phyloP scores from a whole-genome alignment of 2,329 filamentous ascomycete species.

The Myotisia sp. region DNA sequence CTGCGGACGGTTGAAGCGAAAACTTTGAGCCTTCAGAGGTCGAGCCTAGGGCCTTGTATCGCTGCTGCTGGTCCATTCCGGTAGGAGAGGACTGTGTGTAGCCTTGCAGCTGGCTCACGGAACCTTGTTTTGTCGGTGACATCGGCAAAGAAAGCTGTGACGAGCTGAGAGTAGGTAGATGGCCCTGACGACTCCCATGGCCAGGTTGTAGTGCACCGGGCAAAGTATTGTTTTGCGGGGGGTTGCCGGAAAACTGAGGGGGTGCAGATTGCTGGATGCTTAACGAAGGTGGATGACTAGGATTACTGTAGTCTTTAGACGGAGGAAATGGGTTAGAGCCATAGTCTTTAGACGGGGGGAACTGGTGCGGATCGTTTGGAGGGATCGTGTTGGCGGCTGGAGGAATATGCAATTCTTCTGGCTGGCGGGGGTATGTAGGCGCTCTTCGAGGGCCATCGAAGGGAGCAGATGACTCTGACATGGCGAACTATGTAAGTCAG shows the following conservation, averaged over 20 bases:
- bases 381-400: slow-evolving; percentile 26
- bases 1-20: slow-evolving; percentile 32
- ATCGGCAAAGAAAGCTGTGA: slow-evolving; percentile 30
- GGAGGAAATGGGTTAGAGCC: slow-evolving; percentile 36
- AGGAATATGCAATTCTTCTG: slow-evolving; percentile 44
- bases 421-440: slow-evolving; percentile 34
- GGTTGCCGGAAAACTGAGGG: slow-evolving; percentile 30
- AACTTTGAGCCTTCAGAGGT: slow-evolving; percentile 57
- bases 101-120: slow-evolving; percentile 51
- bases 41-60: slow-evolving; percentile 48
- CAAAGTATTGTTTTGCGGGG: slow-evolving; percentile 31
- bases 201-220: slow-evolving; percentile 49
- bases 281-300: slow-evolving; percentile 9
- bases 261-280: slow-evolving; percentile 3
- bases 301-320: slow-evolving; percentile 37
- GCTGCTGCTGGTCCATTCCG: slow-evolving; percentile 45
- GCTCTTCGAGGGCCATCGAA: slow-evolving; percentile 39
- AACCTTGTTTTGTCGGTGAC: slow-evolving; percentile 52
- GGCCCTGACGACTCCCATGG: slow-evolving; percentile 36
- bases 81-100: slow-evolving; percentile 58
- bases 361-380: slow-evolving; percentile 27
- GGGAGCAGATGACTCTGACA: slow-evolving; percentile 33
- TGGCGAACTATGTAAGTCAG: no score
- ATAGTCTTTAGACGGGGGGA: slow-evolving; percentile 36
- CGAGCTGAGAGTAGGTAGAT: slow-evolving; percentile 43